phyloP scores from a whole-genome alignment of 306 rosid genomes.

The Sphenostylis stenocarpa region DNA sequence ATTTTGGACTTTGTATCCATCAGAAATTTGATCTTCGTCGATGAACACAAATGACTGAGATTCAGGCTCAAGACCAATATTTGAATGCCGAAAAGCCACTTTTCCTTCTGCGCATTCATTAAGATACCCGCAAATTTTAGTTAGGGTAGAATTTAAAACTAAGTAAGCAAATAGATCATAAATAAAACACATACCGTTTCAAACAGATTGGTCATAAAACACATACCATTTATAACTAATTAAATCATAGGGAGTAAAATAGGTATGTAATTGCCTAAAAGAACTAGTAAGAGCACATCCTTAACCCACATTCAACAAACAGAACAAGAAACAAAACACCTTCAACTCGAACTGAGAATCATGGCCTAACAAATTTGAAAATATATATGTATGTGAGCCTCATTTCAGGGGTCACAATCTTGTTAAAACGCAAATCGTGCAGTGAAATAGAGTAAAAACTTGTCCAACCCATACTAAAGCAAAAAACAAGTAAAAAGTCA shows the following conservation, averaged over 20 bases:
- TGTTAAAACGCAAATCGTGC: not conserved
- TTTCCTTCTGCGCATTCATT: slow-evolving; percentile 67
- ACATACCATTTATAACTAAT: not conserved
- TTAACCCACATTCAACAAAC: not conserved
- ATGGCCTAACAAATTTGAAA: not conserved
- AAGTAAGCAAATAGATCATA: not conserved
- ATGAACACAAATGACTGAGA: slow-evolving; percentile 50
- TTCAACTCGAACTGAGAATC: not conserved
- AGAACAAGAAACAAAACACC: slow-evolving; percentile 10
- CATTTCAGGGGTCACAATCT: not conserved
- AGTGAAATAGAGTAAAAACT: too few species aligned
- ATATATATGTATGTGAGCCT: not conserved
- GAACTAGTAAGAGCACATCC: slow-evolving; percentile 1
- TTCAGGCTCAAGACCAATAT: slow-evolving; percentile 44
- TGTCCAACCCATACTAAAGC: not conserved
- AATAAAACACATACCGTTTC: not conserved
- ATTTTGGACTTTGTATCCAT: slow-evolving; percentile 42
- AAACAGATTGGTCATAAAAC: not conserved
- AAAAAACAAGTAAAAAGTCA: not conserved
- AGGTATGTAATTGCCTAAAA: not conserved
- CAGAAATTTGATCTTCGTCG: slow-evolving; percentile 37
- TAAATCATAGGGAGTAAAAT: not conserved
- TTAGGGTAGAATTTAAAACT: not conserved
- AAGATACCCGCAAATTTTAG: slow-evolving; percentile 18
- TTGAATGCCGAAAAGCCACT: slow-evolving; percentile 45